These are phyloP conservation scores for Ceratobasidium sp. DNA, from an alignment of 1,284 basidiomycete genomes.

Conservation along the genomic window DNA sequence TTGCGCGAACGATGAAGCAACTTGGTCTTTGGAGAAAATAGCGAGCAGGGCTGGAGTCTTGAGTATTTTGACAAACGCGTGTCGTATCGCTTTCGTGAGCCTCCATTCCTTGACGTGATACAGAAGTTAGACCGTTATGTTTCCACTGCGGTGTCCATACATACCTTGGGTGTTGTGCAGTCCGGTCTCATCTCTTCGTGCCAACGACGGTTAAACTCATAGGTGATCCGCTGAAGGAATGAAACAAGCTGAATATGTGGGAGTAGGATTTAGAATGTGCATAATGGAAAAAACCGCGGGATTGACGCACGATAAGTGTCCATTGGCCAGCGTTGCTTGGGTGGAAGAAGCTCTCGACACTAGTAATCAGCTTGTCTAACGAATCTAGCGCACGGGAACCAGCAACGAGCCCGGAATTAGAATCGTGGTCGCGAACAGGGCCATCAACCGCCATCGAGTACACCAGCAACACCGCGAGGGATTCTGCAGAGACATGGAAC, in stretches of 20 bases:
- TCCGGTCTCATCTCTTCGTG: constrained; percentile 79
- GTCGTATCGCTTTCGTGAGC: constrained; percentile 82
- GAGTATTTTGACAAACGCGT: constrained; percentile 80
- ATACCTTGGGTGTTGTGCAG: constrained; percentile 83
- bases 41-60: constrained; percentile 89
- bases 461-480: constrained; percentile 85
- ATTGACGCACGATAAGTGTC: constrained; percentile 62
- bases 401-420: constrained; percentile 63
- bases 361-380: constrained; percentile 86
- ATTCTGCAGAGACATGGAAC: constrained; percentile 56
- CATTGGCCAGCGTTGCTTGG: constrained; percentile 80
- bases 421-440: constrained; percentile 59
- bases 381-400: constrained; percentile 92
- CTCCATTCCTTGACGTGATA: constrained; percentile 56
- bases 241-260: constrained; percentile 63
- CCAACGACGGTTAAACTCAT: constrained; percentile 82
- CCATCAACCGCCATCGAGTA: constrained; percentile 92
- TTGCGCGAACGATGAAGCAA: constrained; percentile 72
- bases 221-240: constrained; percentile 79
- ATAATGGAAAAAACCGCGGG: not conserved
- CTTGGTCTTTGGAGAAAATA: constrained; percentile 91
- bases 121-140: not conserved
- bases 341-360: constrained; percentile 93
- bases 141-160: constrained; percentile 44
- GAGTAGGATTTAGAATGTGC: constrained; percentile 44